Evolutionary conservation across 1,139 yeast species (phyloP), one percentile per base, ranked within the genome.

Genomic region (Yamadazyma membranifaciens): DNA sequence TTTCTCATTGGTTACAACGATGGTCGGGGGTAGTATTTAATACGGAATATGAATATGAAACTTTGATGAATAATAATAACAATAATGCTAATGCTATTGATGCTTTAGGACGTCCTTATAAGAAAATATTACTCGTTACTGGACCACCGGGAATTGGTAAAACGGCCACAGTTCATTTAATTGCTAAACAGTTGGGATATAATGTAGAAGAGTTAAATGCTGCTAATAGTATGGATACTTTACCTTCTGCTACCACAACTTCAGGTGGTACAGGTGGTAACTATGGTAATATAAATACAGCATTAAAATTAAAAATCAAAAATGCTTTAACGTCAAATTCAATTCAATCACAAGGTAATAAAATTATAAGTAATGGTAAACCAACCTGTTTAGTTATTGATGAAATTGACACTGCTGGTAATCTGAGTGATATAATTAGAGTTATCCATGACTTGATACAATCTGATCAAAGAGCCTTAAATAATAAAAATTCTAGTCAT

Each of bases 71-170:
- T 3, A 24, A 36, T 5, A 9, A 11, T 17, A 59, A 54, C 9
- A 44, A 45, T 9, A 52, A 46, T 3, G 95, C 87, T 4, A 59
- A 54, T 10, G 43, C 45, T n/a, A 52, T 48, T 3, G 96, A 88
- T 57, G 72, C 78, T 0, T 67, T 75, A 34, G 80, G 83, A 6
- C 70, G 98, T 37, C 98, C 98, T 0, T 65, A 62, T n/a, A 73
- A 73, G 41, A 84, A 80, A 49, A 72, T 92, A 1, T 58, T 92
- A 31, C 65, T 92, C 37, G 75, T 92, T 3, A 88, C 85, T 57
- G 98, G 98, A 0, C 95, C 97, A 0, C 91, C 96, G 1, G 98
- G 98, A 1, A 75, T 87, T n/a, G 98, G 98, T 6, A 92, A 92
- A 59, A 92, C 98, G 0, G 80, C 95, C 0, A 83, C 89, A 3